These are phyloP conservation scores for Nepenthes alata DNA, from an alignment of 179 eudicot genomes.

Conservation along the genomic window DNA sequence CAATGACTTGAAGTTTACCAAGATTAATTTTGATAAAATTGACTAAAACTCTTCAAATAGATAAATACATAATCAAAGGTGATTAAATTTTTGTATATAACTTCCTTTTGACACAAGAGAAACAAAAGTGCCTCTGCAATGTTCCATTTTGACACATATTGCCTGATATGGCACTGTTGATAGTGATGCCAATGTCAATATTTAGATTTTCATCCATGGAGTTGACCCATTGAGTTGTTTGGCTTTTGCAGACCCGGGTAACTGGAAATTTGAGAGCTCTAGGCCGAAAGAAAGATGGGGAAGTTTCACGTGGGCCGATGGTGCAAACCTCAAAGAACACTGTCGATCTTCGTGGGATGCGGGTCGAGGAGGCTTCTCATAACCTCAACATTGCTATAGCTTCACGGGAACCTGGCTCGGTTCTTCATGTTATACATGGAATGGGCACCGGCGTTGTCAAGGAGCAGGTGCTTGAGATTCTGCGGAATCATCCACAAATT, in stretches of 20 bases:
- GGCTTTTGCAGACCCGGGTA: slow-evolving; percentile 24
- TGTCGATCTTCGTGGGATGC: slow-evolving; percentile 77
- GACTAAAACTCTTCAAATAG: no score
- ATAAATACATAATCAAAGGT: no score
- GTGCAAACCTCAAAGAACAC: slow-evolving; percentile 80
- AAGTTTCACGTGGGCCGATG: slow-evolving; percentile 42
- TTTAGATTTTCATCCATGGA: no score
- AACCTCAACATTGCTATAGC: slow-evolving; percentile 52
- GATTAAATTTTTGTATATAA: no score
- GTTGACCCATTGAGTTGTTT: background rate
- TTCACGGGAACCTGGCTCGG: slow-evolving; percentile 46
- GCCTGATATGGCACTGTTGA: no score
- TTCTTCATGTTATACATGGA: slow-evolving; percentile 72
- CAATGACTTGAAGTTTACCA: no score
- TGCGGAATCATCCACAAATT: slow-evolving; percentile 60
- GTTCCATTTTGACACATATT: no score
- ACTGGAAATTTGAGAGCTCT: slow-evolving; percentile 20
- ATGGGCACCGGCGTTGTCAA: slow-evolving; percentile 85
- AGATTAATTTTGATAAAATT: no score
- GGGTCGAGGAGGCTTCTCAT: slow-evolving; percentile 70
- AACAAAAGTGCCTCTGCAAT: no score
- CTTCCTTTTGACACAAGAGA: no score
- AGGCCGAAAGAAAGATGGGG: slow-evolving; percentile 22
- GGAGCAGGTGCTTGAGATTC: slow-evolving; percentile 45
- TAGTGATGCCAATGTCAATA: no score